Evolutionary conservation across 306 rosid genomes (phyloP).

Genomic region (Vicia villosa): DNA sequence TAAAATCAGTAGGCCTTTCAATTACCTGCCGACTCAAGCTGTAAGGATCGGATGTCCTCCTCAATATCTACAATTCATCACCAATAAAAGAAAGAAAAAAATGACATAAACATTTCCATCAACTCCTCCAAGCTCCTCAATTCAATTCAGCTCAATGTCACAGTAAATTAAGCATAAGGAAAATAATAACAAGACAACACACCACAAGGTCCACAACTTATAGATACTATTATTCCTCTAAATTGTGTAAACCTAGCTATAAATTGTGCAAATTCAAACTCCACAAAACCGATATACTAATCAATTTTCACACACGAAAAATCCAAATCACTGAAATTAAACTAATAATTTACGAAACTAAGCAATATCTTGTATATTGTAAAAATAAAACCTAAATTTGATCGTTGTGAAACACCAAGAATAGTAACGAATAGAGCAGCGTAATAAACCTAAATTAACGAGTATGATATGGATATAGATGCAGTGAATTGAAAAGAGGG

Average conservation of each 20-base stretch:
- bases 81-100: neutral
- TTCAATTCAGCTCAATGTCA: neutral
- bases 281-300: neutral
- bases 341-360: neutral
- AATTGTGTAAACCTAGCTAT: neutral
- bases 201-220: neutral
- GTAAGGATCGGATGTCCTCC: conserved; percentile 84
- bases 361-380: neutral
- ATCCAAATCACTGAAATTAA: neutral
- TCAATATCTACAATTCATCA: conserved; percentile 64
- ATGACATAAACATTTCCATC: conserved; percentile 12
- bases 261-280: neutral
- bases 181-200: neutral
- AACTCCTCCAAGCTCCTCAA: conserved; percentile 17
- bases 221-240: neutral
- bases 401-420: neutral
- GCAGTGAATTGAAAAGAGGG: neutral
- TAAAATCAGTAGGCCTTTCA: conserved; percentile 25
- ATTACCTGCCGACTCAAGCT: conserved; percentile 83
- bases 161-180: neutral
- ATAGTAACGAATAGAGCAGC: neutral
- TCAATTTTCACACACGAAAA: neutral
- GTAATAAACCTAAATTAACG: neutral
- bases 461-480: neutral
- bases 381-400: neutral